These are phyloP conservation scores for Hortaea werneckii DNA, from an alignment of 2,329 filamentous ascomycete genomes.

Conservation along the genomic window DNA sequence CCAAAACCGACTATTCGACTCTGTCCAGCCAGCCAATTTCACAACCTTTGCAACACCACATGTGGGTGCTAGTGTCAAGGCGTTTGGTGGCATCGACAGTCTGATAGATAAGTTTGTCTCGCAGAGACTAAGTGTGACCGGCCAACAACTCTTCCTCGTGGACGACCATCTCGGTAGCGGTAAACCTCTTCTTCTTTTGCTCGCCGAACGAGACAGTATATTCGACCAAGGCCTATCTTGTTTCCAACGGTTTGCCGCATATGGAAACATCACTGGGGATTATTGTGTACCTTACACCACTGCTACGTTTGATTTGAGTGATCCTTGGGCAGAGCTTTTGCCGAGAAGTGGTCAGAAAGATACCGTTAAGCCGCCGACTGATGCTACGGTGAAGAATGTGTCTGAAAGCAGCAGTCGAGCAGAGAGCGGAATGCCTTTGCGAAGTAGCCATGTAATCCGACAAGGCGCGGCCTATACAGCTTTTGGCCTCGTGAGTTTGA, in stretches of 20 bases:
- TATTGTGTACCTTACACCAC: not conserved
- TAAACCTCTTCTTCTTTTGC: not conserved
- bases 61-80: not conserved
- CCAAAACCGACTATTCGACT: not conserved
- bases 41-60: not conserved
- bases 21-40: not conserved
- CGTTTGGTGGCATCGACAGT: not conserved
- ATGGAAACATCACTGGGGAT: not conserved
- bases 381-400: too few relatives aligned
- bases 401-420: too few relatives aligned
- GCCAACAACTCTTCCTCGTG: not conserved
- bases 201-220: not conserved
- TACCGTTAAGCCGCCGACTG: too few relatives aligned
- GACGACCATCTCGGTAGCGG: not conserved
- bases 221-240: not conserved
- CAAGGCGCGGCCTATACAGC: not conserved
- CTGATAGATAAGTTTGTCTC: not conserved
- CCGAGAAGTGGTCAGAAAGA: too few relatives aligned
- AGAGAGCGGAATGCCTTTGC: too few relatives aligned
- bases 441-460: not conserved
- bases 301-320: not conserved
- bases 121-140: not conserved
- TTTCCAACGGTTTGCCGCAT: not conserved
- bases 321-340: not conserved
- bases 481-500: not conserved